phyloP scores from a whole-genome alignment of 176 grass and related monocot genomes.

The Pontederia crassipes region DNA sequence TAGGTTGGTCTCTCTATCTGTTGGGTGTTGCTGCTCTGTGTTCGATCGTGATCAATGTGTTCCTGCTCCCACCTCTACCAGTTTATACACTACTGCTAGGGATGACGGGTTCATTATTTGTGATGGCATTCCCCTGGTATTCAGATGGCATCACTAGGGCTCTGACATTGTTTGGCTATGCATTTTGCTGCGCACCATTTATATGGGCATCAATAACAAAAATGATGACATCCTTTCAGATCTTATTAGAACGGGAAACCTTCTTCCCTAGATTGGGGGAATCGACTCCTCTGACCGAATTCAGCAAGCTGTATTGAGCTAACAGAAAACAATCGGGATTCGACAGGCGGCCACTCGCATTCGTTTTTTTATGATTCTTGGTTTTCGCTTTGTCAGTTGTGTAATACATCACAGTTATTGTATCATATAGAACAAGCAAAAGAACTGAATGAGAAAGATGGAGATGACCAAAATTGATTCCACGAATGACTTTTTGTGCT shows the following conservation, averaged over 20 bases:
- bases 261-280: constrained; percentile 61
- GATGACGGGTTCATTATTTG: constrained; percentile 45
- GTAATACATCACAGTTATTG: too few species aligned
- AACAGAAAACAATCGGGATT: neutral
- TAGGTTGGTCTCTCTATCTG: constrained; percentile 81
- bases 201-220: constrained; percentile 59
- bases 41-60: constrained; percentile 61
- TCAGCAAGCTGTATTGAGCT: constrained; percentile 79
- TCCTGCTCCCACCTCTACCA: constrained; percentile 45
- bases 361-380: too few species aligned
- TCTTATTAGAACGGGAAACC: constrained; percentile 59
- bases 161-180: constrained; percentile 45
- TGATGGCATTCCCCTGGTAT: constrained; percentile 87
- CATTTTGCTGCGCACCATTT: constrained; percentile 61
- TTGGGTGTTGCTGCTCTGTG: constrained; percentile 50
- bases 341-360: too few species aligned
- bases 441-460: too few species aligned
- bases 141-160: constrained; percentile 62
- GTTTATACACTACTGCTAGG: constrained; percentile 57
- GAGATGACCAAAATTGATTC: too few species aligned
- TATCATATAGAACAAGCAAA: too few species aligned
- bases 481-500: too few species aligned
- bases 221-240: constrained; percentile 48
- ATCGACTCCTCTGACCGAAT: constrained; percentile 38
- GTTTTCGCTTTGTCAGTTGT: too few species aligned